These are phyloP conservation scores for Funneliformis geosporum DNA, from an alignment of 192 early-diverging fungal genomes.

Conservation along the genomic window DNA sequence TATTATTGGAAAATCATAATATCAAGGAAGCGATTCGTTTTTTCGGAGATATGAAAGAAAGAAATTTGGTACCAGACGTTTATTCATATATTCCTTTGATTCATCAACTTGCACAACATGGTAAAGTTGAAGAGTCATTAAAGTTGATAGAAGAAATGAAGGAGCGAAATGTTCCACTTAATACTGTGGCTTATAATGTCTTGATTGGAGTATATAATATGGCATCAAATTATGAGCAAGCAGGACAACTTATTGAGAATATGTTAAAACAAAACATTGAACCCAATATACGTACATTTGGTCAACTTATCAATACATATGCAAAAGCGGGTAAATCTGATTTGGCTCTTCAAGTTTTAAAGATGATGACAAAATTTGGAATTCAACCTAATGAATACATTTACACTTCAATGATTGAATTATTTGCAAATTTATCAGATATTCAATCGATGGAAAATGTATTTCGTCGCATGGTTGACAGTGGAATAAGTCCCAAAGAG, in stretches of 20 bases:
- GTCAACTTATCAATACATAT: not conserved
- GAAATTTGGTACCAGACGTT: slow-evolving; percentile 29
- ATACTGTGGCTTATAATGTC: slow-evolving; percentile 2
- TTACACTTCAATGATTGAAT: slow-evolving; percentile 23
- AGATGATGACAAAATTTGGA: slow-evolving; percentile 1
- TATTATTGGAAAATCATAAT: slow-evolving; percentile 35
- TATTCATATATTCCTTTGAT: slow-evolving; percentile 40
- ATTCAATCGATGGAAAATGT: slow-evolving; percentile 24
- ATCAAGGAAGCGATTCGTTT: slow-evolving; percentile 39
- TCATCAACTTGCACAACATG: slow-evolving; percentile 36
- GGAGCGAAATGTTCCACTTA: not conserved
- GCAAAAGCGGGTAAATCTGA: slow-evolving; percentile 22
- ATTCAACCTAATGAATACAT: not conserved
- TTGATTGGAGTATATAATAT: not conserved
- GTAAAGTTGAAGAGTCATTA: slow-evolving; percentile 35
- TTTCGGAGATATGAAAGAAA: slow-evolving; percentile 37
- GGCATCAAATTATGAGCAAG: not conserved
- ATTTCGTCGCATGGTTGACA: slow-evolving; percentile 8
- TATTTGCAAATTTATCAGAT: slow-evolving; percentile 28
- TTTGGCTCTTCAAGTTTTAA: not conserved
- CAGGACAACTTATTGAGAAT: slow-evolving; percentile 11
- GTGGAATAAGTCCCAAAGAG: slow-evolving; percentile 38
- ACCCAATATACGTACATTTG: slow-evolving; percentile 5
- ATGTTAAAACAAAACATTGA: slow-evolving; percentile 9
- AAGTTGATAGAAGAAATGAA: slow-evolving; percentile 40